phyloP scores from a whole-genome alignment of 2,329 filamentous ascomycete species.

The Neonectria ditissima region DNA sequence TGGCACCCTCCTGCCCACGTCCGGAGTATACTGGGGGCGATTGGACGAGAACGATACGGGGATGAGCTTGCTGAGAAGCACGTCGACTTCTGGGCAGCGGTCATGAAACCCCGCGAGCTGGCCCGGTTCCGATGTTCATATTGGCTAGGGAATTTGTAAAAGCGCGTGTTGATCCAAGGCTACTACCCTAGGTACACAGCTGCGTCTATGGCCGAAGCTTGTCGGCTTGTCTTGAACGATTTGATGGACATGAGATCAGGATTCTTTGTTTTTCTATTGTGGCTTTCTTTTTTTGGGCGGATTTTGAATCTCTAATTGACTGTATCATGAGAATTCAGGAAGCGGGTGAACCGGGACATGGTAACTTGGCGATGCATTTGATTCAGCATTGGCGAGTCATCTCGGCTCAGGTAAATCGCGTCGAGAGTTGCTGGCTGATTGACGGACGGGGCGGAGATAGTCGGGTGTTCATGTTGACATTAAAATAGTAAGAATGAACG shows the following conservation, averaged over 20 bases:
- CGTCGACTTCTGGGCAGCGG: constrained; percentile 33
- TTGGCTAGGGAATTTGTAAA: constrained; percentile 21
- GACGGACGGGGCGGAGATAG: background rate
- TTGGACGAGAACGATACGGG: constrained; percentile 30
- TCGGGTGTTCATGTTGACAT: background rate
- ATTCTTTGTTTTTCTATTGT: background rate
- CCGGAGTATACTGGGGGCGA: constrained; percentile 15
- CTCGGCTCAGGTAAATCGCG: background rate
- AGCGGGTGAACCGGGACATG: constrained; percentile 6
- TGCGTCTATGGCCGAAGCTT: background rate
- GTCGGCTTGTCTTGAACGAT: background rate
- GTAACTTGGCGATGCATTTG: constrained; percentile 1
- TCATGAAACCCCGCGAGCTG: constrained; percentile 32
- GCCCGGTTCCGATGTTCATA: constrained; percentile 31
- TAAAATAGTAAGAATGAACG: background rate
- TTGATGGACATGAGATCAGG: background rate
- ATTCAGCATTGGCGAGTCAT: background rate
- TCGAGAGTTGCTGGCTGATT: background rate
- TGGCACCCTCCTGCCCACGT: constrained; percentile 26
- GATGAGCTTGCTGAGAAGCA: constrained; percentile 32
- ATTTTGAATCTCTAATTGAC: background rate
- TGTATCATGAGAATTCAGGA: background rate
- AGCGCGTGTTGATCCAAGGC: background rate
- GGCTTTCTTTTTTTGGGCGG: background rate
- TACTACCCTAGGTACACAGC: background rate